phyloP scores from a whole-genome alignment of 441 rosid genomes.

The Erodium trifolium region DNA sequence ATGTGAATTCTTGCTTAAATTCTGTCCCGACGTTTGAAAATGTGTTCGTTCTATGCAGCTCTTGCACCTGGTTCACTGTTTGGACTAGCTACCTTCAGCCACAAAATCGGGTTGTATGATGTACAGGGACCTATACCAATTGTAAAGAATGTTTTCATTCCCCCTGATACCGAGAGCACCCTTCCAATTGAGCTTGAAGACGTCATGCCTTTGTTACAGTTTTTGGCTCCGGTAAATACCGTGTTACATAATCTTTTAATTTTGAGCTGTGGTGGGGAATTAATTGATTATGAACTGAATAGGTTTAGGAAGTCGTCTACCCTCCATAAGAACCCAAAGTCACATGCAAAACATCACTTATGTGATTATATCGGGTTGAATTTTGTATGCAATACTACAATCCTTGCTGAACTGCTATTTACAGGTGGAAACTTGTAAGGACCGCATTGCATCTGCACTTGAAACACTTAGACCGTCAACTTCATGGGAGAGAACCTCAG shows the following conservation, averaged over 20 bases:
- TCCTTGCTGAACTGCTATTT: conserved; percentile 15
- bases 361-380: not conserved
- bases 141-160: conserved; percentile 78
- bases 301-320: not conserved
- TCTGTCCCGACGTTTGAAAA: conserved; percentile 1
- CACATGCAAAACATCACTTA: not conserved
- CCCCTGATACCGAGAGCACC: conserved; percentile 59
- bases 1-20: conserved; percentile 10
- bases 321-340: not conserved
- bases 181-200: conserved; percentile 74
- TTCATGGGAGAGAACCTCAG: conserved; percentile 92
- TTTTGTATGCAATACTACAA: not conserved
- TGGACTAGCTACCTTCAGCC: conserved; percentile 90
- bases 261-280: conserved; percentile 1
- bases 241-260: not conserved
- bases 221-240: conserved; percentile 73
- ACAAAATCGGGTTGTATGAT: conserved; percentile 85
- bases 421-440: conserved; percentile 90
- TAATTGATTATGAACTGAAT: not conserved
- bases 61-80: conserved; percentile 77
- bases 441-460: conserved; percentile 79
- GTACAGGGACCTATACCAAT: conserved; percentile 92
- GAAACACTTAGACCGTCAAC: conserved; percentile 93
- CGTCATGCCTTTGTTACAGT: conserved; percentile 84
- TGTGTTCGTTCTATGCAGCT: conserved; percentile 36